A percentile compares a stretch with the other conserved stretches of the same genome.
phyloP scores from a whole-genome alignment of 192 early-diverging fungal species.

The Coemansia sp. region DNA sequence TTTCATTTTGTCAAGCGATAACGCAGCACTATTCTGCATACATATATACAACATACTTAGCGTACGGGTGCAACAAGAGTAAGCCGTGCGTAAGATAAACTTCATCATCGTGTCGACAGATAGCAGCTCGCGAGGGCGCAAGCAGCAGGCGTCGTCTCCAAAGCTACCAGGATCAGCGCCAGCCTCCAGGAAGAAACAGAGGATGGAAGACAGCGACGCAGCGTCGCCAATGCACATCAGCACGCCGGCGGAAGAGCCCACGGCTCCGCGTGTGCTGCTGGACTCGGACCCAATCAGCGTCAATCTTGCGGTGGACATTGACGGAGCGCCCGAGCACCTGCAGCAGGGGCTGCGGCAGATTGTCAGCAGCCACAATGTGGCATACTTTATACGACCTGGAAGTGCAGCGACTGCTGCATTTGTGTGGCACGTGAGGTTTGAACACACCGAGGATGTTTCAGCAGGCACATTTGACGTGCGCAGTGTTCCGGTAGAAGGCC shows the following conservation, averaged over 20 bases:
- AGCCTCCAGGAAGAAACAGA: slow-evolving; percentile 22
- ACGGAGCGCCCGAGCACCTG: slow-evolving; percentile 26
- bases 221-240: slow-evolving; percentile 43
- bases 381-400: slow-evolving; percentile 20
- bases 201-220: slow-evolving; percentile 11
- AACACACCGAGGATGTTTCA: slow-evolving; percentile 10
- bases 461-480: slow-evolving; percentile 19
- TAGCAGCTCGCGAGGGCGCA: slow-evolving; percentile 24
- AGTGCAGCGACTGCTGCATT: neutral
- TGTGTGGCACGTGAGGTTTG: slow-evolving; percentile 39
- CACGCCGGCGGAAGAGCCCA: slow-evolving; percentile 17
- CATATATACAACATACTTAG: no score
- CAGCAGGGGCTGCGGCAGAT: slow-evolving; percentile 34
- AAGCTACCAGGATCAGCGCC: slow-evolving; percentile 41
- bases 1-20: neutral
- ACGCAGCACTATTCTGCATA: neutral
- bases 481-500: neutral
- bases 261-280: slow-evolving; percentile 13
- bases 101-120: slow-evolving; percentile 7
- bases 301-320: slow-evolving; percentile 22
- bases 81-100: no score
- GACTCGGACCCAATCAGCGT: slow-evolving; percentile 40
- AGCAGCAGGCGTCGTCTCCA: slow-evolving; percentile 5
- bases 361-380: slow-evolving; percentile 25
- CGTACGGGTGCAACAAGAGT: no score